Evolutionary conservation across 1,139 yeast genomes (phyloP).

Genomic region (Suhomyces maxii): DNA sequence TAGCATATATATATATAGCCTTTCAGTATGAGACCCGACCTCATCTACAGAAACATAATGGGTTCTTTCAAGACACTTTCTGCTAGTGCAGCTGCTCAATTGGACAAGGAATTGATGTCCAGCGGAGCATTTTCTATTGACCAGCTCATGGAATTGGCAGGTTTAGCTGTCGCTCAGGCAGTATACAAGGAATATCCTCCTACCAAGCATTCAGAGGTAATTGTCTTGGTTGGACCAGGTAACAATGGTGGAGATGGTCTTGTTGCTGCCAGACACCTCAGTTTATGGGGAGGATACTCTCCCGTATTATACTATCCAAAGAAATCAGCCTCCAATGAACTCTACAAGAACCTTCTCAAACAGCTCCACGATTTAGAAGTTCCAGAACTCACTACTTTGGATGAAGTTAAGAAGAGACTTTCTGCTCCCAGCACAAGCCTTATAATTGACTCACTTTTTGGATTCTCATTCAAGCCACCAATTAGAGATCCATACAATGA

Average conservation of each 20-base stretch:
- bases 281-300: slow-evolving; percentile 67
- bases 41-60: background rate
- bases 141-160: slow-evolving; percentile 96
- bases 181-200: slow-evolving; percentile 68
- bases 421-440: slow-evolving; percentile 17
- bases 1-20: no score
- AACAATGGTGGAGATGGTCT: slow-evolving; percentile 97
- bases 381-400: slow-evolving; percentile 38
- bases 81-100: slow-evolving; percentile 71
- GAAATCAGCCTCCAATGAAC: slow-evolving; percentile 43
- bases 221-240: slow-evolving; percentile 90
- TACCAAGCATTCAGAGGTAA: slow-evolving; percentile 30
- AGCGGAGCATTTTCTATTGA: slow-evolving; percentile 82
- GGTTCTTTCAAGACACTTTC: slow-evolving; percentile 30
- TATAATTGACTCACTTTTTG: slow-evolving; percentile 83
- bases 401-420: slow-evolving; percentile 34
- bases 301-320: slow-evolving; percentile 74
- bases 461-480: slow-evolving; percentile 91
- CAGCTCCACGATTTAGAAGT: slow-evolving; percentile 64
- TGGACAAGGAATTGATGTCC: slow-evolving; percentile 88
- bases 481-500: slow-evolving; percentile 74
- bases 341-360: slow-evolving; percentile 48
- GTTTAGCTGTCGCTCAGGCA: slow-evolving; percentile 90
- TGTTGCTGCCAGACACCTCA: slow-evolving; percentile 90
- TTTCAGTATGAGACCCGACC: no score